phyloP scores from a whole-genome alignment of 208 protist species.

The Leishmania mexicana region DNA sequence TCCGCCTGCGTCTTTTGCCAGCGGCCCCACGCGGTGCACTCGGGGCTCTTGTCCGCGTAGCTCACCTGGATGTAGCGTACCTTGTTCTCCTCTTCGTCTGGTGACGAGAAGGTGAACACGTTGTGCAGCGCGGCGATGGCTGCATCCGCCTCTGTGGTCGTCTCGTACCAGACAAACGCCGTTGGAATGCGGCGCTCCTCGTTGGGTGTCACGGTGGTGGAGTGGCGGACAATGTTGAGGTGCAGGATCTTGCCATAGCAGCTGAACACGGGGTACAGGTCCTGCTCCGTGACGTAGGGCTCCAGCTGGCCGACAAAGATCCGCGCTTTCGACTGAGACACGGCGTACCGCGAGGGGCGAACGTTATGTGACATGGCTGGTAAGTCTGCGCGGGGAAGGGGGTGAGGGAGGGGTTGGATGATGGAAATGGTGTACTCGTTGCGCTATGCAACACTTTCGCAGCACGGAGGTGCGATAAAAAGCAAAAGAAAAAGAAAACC shows the following conservation, averaged over 20 bases:
- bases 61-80: constrained; percentile 73
- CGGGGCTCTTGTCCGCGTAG: constrained; percentile 62
- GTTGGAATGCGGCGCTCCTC: constrained; percentile 60
- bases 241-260: constrained; percentile 59
- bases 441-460: background rate
- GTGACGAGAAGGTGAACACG: constrained; percentile 59
- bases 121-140: constrained; percentile 76
- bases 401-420: background rate
- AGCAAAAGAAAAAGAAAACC: background rate
- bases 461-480: background rate
- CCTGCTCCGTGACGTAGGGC: constrained; percentile 65
- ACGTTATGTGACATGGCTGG: constrained; percentile 29
- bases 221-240: constrained; percentile 66
- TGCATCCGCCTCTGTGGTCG: constrained; percentile 58
- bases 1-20: constrained; percentile 56
- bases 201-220: constrained; percentile 62
- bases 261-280: constrained; percentile 67
- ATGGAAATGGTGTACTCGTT: background rate
- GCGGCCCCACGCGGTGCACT: constrained; percentile 44
- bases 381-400: background rate
- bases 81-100: constrained; percentile 52
- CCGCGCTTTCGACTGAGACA: constrained; percentile 51
- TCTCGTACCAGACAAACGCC: constrained; percentile 73
- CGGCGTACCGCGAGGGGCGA: constrained; percentile 40
- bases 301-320: constrained; percentile 75